Base-by-base conservation (phyloP, 441 rosid genomes). In the Daphne laureola region DNA sequence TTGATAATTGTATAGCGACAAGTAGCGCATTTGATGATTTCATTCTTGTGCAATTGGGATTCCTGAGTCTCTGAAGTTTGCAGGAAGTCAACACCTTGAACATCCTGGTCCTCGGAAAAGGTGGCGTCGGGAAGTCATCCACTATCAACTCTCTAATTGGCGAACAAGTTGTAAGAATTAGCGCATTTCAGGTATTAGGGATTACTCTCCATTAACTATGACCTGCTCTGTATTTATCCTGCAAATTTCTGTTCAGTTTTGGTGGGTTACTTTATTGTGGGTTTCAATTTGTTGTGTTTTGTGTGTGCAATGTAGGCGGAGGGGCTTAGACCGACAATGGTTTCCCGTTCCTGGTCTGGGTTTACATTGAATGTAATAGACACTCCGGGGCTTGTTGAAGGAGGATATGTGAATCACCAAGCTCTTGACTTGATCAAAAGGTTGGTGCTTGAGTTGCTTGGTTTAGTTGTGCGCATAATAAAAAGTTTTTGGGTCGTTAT, bases 51-150 rank as follows among this genome's bases (percentile, higher is more conserved):
- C 11, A 31, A 5, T 31, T 31, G 9, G 8, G 11, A 31, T 31
- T 31, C 38, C 38, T 31, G 1, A 31, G 38, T 7, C 36, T 4
- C 38, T 31, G 8, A 31, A 31, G 11, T 31, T 31, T 31, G 59
- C 78, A 92, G 98, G 77, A 90, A 56, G 83, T 84, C 53, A 71
- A 67, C 66, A 71, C 81, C 54, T 69, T 92, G 82, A 92, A 94
- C 61, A 77, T 92, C 58, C 89, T 92, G 73, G 98, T 92, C 52
- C 47, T 92, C 86, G 98, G 96, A 40, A 92, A 92, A 73, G 94
- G 96, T 3, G 97, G 98, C 48, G 90, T 89, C n/a, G 98, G 98
- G 23, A 92, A 92, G 68, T 92, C 97, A 44, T 92, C 98, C 25
- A 92, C 97, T 6, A 86, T 92, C 63, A 92, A 89, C 69, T 92